Evolutionary conservation across 2,329 filamentous ascomycete genomes (phyloP).

Genomic region (Emergomyces pasteurianus): DNA sequence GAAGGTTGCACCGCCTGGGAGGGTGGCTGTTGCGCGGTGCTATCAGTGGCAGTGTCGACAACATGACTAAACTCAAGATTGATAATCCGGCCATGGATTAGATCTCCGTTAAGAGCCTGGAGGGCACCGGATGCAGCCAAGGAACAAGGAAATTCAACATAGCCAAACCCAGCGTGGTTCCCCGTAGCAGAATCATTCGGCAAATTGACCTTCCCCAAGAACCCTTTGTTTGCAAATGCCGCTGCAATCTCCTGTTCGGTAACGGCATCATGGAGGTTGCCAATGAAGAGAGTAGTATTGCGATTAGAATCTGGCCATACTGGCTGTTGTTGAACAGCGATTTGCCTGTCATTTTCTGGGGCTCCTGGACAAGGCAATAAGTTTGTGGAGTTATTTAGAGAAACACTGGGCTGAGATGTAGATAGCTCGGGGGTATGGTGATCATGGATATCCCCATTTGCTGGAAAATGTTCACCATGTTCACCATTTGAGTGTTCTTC

Average conservation of each 20-base stretch:
- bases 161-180: constrained; percentile 30
- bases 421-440: not conserved
- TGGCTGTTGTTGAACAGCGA: not conserved
- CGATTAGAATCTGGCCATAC: not conserved
- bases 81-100: constrained; percentile 29
- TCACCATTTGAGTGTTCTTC: not conserved
- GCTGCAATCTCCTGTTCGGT: constrained; percentile 24
- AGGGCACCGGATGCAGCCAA: constrained; percentile 26
- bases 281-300: constrained; percentile 25
- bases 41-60: not conserved
- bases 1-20: not conserved
- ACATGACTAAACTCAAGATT: constrained; percentile 29
- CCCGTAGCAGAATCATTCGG: constrained; percentile 22
- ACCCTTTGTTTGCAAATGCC: constrained; percentile 27
- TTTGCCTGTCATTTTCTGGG: not conserved
- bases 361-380: not conserved
- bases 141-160: constrained; percentile 24
- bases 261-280: constrained; percentile 29
- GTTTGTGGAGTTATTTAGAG: not conserved
- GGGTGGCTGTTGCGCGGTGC: not conserved
- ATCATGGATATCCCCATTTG: not conserved
- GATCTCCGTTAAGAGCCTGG: constrained; percentile 23
- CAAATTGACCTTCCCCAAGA: constrained; percentile 25
- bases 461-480: not conserved
- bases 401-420: not conserved